Conservation (phyloP, 2,329 filamentous ascomycete genomes). For the Pestalotiopsis sp. region DNA sequence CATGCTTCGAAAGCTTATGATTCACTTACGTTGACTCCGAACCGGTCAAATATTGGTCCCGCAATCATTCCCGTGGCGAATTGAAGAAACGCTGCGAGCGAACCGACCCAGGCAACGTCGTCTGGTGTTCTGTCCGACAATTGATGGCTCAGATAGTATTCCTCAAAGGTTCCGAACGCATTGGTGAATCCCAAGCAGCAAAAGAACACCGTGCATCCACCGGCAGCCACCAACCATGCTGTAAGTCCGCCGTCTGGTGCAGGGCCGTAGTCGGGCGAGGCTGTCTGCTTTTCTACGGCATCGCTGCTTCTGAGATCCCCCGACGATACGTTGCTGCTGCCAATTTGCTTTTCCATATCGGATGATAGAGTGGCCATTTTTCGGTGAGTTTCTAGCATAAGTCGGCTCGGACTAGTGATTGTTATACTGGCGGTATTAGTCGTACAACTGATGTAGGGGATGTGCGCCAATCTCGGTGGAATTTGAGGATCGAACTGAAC, state of each 20-base stretch:
- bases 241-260: constrained; percentile 29
- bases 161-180: constrained; percentile 40
- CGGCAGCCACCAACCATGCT: constrained; percentile 32
- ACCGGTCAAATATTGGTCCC: constrained; percentile 40
- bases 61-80: constrained; percentile 30
- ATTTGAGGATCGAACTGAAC: background rate
- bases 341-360: background rate
- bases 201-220: constrained; percentile 31
- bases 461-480: background rate
- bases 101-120: constrained; percentile 41
- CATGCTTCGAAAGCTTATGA: background rate
- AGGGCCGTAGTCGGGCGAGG: constrained; percentile 10
- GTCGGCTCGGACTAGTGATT: background rate
- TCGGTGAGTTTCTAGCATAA: background rate
- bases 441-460: background rate
- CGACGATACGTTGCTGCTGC: background rate
- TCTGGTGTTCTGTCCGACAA: constrained; percentile 28
- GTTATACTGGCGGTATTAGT: background rate
- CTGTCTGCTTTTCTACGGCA: background rate
- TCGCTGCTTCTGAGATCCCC: background rate
- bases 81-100: constrained; percentile 31
- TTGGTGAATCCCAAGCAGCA: constrained; percentile 38
- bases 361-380: background rate
- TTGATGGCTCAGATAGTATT: constrained; percentile 34
- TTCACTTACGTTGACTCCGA: constrained; percentile 36